phyloP scores from a whole-genome alignment of 1,284 basidiomycete genomes.

The Ceraceosorus guamensis region DNA sequence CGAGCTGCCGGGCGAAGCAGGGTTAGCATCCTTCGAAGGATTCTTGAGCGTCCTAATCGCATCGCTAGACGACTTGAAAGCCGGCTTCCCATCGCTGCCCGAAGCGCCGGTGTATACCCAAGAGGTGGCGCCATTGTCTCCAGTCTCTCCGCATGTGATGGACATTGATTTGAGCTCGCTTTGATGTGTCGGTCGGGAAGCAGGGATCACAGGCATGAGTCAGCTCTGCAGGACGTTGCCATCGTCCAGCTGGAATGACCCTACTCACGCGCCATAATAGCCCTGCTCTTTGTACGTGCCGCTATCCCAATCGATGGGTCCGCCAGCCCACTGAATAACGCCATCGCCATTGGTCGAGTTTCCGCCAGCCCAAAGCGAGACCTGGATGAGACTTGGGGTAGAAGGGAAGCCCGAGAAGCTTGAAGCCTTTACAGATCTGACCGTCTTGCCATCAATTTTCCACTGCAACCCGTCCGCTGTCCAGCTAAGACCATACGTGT shows the following conservation, averaged over 20 bases:
- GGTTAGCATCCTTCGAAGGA: conserved; percentile 12
- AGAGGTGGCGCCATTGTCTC: conserved; percentile 21
- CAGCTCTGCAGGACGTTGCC: no score
- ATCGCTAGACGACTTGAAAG: conserved; percentile 16
- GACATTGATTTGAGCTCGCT: conserved; percentile 34
- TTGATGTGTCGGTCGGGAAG: no score
- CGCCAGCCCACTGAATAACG: conserved; percentile 33
- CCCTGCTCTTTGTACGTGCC: conserved; percentile 27
- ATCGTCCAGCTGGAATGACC: no score
- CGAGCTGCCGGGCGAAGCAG: conserved; percentile 14
- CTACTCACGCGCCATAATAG: conserved; percentile 36
- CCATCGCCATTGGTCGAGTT: conserved; percentile 22
- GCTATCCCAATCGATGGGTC: conserved; percentile 26
- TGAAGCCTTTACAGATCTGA: conserved; percentile 22
- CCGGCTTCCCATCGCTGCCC: conserved; percentile 16
- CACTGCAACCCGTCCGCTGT: conserved; percentile 27
- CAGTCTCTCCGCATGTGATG: conserved; percentile 22
- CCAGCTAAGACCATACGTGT: conserved; percentile 40
- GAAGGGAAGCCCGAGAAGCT: conserved; percentile 26
- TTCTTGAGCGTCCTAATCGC: conserved; percentile 12
- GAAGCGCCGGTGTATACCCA: conserved; percentile 38
- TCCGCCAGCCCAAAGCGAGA: conserved; percentile 33
- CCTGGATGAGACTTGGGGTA: conserved; percentile 33
- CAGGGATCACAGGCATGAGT: no score
- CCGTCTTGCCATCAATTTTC: conserved; percentile 28